Percentiles rank a stretch among this genome's conserved stretches.
Evolutionary conservation across 305 asterid genomes (phyloP).

Genomic region (Petunia hybrid): DNA sequence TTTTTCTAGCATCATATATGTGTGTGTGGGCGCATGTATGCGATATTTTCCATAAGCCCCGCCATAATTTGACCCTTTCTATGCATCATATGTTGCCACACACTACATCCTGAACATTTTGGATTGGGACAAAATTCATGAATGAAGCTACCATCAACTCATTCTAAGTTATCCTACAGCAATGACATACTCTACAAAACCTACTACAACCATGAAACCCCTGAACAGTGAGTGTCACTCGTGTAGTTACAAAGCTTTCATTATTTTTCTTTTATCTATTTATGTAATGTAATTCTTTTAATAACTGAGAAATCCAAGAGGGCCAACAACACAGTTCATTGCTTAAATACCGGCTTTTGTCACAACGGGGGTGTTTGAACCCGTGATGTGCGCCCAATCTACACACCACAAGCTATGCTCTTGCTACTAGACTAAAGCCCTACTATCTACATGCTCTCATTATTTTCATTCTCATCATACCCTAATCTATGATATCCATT

Average conservation of each 20-base stretch:
- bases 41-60: not conserved
- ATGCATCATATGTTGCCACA: not conserved
- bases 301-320: too few species aligned
- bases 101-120: constrained; percentile 1
- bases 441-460: not conserved
- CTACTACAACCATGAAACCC: not conserved
- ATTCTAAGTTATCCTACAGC: constrained; percentile 4
- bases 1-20: not conserved
- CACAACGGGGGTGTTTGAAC: too few species aligned
- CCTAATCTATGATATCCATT: not conserved
- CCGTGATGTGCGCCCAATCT: too few species aligned
- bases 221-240: not conserved
- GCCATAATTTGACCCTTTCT: not conserved
- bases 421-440: too few species aligned
- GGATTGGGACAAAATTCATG: not conserved
- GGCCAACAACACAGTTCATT: too few species aligned
- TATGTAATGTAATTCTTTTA: too few species aligned
- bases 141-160: not conserved
- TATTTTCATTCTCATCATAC: not conserved
- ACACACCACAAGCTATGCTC: too few species aligned
- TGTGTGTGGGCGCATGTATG: not conserved
- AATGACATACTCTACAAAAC: not conserved
- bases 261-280: too few species aligned
- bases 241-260: not conserved
- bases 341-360: too few species aligned